Evolutionary conservation across 768 basidiomycete species (phyloP).

Genomic region (Trametes coccinea): DNA sequence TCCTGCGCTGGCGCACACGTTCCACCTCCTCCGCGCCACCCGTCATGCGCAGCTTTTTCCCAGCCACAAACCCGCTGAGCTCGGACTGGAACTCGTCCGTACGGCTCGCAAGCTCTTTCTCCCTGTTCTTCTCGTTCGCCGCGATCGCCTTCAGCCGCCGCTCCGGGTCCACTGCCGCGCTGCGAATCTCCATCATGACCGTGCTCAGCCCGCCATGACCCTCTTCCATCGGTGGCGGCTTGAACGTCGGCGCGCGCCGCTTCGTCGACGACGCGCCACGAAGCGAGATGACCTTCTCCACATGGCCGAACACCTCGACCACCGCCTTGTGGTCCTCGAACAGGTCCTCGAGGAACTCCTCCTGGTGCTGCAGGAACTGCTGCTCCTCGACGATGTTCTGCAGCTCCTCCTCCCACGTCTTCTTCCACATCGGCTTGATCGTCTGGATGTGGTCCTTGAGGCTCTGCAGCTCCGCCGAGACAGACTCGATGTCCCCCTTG

Average conservation of each 20-base stretch:
- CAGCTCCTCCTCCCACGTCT: conserved; percentile 96
- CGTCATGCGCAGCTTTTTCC: conserved; percentile 91
- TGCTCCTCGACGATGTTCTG: conserved; percentile 98
- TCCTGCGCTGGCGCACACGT: conserved; percentile 80
- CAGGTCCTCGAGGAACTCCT: conserved; percentile 86
- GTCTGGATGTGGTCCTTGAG: conserved; percentile 84
- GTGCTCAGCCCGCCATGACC: conserved; percentile 66
- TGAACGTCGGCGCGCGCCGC: conserved; percentile 44
- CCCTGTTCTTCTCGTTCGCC: conserved; percentile 76
- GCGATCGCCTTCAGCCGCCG: conserved; percentile 90
- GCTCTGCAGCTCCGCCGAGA: conserved; percentile 69
- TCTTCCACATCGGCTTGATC: conserved; percentile 96
- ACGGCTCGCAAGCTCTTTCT: conserved; percentile 69
- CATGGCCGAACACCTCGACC: conserved; percentile 81
- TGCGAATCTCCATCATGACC: conserved; percentile 90
- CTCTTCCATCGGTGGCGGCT: conserved; percentile 64
- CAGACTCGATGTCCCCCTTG: conserved; percentile 66
- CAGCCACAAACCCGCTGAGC: conserved; percentile 80
- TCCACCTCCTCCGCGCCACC: conserved; percentile 93
- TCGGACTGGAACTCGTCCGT: conserved; percentile 87
- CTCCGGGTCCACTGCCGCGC: conserved; percentile 79
- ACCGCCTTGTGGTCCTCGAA: conserved; percentile 93
- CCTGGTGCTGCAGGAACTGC: conserved; percentile 89
- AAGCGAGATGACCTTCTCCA: conserved; percentile 83
- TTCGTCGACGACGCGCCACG: conserved; percentile 46